These are phyloP conservation scores for Ananas comosus DNA, from an alignment of 176 grass and related monocot species.

Conservation along the genomic window DNA sequence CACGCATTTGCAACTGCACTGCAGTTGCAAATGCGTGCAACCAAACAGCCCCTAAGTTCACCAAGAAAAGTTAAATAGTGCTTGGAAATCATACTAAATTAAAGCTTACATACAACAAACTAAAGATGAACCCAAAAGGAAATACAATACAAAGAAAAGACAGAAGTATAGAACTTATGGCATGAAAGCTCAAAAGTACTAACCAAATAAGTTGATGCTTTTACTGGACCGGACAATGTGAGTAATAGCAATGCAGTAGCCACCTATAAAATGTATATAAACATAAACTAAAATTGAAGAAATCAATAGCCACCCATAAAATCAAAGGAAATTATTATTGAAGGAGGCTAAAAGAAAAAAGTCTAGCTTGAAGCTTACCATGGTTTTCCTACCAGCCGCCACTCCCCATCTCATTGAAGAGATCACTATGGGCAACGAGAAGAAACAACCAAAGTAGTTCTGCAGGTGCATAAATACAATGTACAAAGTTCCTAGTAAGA, in stretches of 20 bases:
- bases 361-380: slow-evolving; percentile 40
- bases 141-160: slow-evolving; percentile 9
- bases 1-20: too few species aligned
- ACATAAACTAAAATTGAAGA: background rate
- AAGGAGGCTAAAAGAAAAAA: slow-evolving; percentile 6
- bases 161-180: background rate
- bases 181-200: background rate
- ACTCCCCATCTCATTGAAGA: slow-evolving; percentile 91
- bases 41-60: too few species aligned
- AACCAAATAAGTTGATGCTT: slow-evolving; percentile 81
- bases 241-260: slow-evolving; percentile 80
- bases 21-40: too few species aligned
- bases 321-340: background rate
- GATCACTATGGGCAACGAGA: slow-evolving; percentile 81
- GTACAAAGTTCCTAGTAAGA: background rate
- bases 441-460: slow-evolving; percentile 94
- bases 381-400: slow-evolving; percentile 71
- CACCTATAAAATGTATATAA: slow-evolving; percentile 32
- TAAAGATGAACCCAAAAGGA: background rate
- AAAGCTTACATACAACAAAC: background rate
- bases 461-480: slow-evolving; percentile 28
- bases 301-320: background rate
- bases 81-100: background rate
- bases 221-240: slow-evolving; percentile 83
- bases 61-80: background rate